A percentile compares a stretch with the other conserved stretches of the same genome.
phyloP scores from a whole-genome alignment of 352 stramenopile genomes.

The Phytopythium delawarense region DNA sequence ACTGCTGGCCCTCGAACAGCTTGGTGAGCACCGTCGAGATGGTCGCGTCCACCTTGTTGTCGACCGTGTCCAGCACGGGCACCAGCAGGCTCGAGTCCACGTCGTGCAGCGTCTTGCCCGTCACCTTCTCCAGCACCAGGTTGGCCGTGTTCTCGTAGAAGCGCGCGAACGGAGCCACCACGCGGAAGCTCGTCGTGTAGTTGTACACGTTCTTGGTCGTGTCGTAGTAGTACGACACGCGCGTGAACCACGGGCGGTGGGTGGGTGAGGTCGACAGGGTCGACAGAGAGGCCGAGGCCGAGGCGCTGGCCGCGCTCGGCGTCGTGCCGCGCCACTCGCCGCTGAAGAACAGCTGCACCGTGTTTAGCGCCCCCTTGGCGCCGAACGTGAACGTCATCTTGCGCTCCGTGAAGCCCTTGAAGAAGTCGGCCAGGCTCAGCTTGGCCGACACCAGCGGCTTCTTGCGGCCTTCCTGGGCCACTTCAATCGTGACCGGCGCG shows the following conservation, averaged over 20 bases:
- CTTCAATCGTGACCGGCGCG: constrained; percentile 37
- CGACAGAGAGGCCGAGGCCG: neutral
- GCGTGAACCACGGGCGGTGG: constrained; percentile 66
- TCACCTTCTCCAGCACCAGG: constrained; percentile 54
- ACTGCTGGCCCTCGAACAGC: constrained; percentile 58
- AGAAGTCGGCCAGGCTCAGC: constrained; percentile 25
- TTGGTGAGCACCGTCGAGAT: constrained; percentile 47
- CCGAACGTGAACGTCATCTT: constrained; percentile 45
- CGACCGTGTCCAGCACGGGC: constrained; percentile 45
- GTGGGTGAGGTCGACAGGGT: constrained; percentile 10
- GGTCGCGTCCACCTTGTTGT: constrained; percentile 61
- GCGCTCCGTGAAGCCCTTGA: constrained; percentile 16
- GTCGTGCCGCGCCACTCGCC: constrained; percentile 19
- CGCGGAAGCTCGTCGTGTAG: constrained; percentile 77
- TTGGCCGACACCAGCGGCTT: constrained; percentile 37
- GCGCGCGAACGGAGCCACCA: constrained; percentile 56
- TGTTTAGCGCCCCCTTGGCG: constrained; percentile 19
- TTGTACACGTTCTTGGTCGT: constrained; percentile 77
- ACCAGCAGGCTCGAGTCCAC: constrained; percentile 49
- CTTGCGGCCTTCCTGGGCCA: constrained; percentile 34
- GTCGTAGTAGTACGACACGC: constrained; percentile 77
- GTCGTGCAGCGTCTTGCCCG: constrained; percentile 50
- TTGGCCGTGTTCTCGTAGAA: constrained; percentile 68
- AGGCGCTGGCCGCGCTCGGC: constrained; percentile 6
- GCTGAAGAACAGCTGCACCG: constrained; percentile 22